Conservation (phyloP, 257 asterid species). For the Asclepias syriaca region DNA sequence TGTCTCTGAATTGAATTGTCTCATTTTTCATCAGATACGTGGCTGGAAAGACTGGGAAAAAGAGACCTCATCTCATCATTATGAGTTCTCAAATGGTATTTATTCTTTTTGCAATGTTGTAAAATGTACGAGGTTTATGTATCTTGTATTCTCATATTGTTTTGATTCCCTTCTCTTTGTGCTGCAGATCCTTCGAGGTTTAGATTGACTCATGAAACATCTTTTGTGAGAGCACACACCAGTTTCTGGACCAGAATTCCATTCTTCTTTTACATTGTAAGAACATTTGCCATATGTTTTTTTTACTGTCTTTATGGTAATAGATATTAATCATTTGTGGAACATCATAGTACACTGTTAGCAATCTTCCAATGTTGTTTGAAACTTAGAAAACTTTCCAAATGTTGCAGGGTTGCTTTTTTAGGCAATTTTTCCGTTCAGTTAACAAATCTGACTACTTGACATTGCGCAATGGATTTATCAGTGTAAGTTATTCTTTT, state of each 20-base stretch:
- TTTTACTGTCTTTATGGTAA: not conserved
- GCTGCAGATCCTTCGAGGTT: slow-evolving; percentile 94
- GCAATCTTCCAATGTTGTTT: not conserved
- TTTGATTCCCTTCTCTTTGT: slow-evolving; percentile 3
- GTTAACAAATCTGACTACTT: slow-evolving; percentile 86
- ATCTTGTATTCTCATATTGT: not conserved
- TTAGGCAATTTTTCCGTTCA: slow-evolving; percentile 78
- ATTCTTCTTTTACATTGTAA: slow-evolving; percentile 68
- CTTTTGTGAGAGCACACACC: slow-evolving; percentile 90
- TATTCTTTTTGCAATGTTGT: not conserved
- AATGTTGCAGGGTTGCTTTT: slow-evolving; percentile 77
- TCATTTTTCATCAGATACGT: slow-evolving; percentile 60
- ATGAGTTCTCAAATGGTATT: slow-evolving; percentile 79
- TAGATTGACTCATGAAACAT: slow-evolving; percentile 89
- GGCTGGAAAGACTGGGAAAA: slow-evolving; percentile 96
- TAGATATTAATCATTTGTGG: too few species aligned
- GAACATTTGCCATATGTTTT: slow-evolving; percentile 32
- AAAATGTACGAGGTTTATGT: not conserved
- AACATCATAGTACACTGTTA: not conserved
- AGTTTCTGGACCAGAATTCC: slow-evolving; percentile 93
- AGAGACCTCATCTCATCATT: slow-evolving; percentile 66
- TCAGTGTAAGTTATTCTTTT: slow-evolving; percentile 47
- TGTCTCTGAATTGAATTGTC: not conserved
- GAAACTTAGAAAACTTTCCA: not conserved
- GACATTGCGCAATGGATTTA: slow-evolving; percentile 92